phyloP scores from a whole-genome alignment of 176 grass and related monocot species.

The Puccinellia tenuiflora region DNA sequence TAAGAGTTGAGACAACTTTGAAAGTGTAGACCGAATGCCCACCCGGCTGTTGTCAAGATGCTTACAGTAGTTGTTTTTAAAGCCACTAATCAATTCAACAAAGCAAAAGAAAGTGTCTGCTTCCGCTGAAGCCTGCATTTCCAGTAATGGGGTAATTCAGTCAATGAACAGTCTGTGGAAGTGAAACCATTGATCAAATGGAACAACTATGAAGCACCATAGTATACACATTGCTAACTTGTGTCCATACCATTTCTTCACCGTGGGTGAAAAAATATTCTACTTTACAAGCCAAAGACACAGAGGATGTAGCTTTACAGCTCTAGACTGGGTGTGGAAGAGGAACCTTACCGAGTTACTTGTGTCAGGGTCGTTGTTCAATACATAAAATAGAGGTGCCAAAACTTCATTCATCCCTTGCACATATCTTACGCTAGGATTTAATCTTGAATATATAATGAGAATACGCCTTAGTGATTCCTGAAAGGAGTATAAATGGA shows the following conservation, averaged over 20 bases:
- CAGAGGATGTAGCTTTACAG: not conserved
- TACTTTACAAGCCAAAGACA: not conserved
- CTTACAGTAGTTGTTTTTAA: slow-evolving; percentile 80
- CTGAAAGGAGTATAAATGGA: slow-evolving; percentile 39
- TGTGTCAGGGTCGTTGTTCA: slow-evolving; percentile 52
- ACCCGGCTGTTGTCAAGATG: slow-evolving; percentile 86
- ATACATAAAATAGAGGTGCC: slow-evolving; percentile 81
- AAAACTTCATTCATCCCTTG: slow-evolving; percentile 99
- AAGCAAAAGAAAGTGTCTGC: slow-evolving; percentile 87
- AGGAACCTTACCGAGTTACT: slow-evolving; percentile 53
- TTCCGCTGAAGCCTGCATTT: slow-evolving; percentile 55
- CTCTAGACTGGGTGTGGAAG: not conserved
- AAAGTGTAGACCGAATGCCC: slow-evolving; percentile 71
- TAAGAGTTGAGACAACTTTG: slow-evolving; percentile 69
- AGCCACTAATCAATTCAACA: slow-evolving; percentile 70
- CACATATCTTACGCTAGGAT: slow-evolving; percentile 83
- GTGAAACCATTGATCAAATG: slow-evolving; percentile 13
- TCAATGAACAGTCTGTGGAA: slow-evolving; percentile 10
- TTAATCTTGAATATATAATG: slow-evolving; percentile 89
- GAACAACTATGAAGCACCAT: not conserved
- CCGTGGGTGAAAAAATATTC: not conserved
- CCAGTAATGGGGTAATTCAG: not conserved
- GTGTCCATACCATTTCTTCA: not conserved
- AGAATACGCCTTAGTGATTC: slow-evolving; percentile 84
- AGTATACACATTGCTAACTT: not conserved